Conservation (phyloP, 352 stramenopile species). For the Pelagophyceae sp. region DNA sequence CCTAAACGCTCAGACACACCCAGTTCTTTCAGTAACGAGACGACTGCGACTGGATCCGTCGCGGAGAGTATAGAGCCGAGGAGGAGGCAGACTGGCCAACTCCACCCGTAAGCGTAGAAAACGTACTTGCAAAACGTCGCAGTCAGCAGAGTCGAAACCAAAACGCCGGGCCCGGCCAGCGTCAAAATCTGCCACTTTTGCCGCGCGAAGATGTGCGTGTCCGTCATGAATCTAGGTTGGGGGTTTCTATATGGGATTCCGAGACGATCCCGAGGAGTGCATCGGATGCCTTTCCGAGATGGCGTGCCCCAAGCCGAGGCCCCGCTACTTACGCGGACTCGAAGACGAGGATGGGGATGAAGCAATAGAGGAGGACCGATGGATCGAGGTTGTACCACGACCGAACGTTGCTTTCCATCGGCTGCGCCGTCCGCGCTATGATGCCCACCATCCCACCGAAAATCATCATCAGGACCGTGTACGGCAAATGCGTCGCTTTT, state of each 20-base stretch:
- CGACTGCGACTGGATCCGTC: slow-evolving; percentile 66
- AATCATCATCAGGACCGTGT: too few relatives aligned
- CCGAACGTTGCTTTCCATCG: too few relatives aligned
- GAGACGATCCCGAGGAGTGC: too few relatives aligned
- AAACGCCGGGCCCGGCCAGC: not conserved
- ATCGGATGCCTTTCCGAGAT: too few relatives aligned
- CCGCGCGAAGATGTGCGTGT: not conserved
- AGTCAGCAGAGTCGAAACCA: not conserved
- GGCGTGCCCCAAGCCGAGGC: too few relatives aligned
- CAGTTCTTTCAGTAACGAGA: slow-evolving; percentile 60
- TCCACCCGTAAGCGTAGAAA: slow-evolving; percentile 11
- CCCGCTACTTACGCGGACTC: too few relatives aligned
- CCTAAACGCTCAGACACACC: slow-evolving; percentile 48
- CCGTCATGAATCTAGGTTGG: too few relatives aligned
- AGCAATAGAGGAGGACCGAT: not conserved
- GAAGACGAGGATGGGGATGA: slow-evolving; percentile 2
- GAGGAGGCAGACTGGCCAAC: slow-evolving; percentile 32
- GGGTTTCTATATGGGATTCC: too few relatives aligned
- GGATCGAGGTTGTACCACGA: not conserved
- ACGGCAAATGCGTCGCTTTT: too few relatives aligned
- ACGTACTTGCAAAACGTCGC: too few relatives aligned
- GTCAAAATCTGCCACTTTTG: slow-evolving; percentile 3
- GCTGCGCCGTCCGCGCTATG: too few relatives aligned
- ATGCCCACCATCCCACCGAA: too few relatives aligned
- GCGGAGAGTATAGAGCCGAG: slow-evolving; percentile 60